phyloP scores from a whole-genome alignment of 2,329 filamentous ascomycete species.

The Aureobasidium leucospermi region DNA sequence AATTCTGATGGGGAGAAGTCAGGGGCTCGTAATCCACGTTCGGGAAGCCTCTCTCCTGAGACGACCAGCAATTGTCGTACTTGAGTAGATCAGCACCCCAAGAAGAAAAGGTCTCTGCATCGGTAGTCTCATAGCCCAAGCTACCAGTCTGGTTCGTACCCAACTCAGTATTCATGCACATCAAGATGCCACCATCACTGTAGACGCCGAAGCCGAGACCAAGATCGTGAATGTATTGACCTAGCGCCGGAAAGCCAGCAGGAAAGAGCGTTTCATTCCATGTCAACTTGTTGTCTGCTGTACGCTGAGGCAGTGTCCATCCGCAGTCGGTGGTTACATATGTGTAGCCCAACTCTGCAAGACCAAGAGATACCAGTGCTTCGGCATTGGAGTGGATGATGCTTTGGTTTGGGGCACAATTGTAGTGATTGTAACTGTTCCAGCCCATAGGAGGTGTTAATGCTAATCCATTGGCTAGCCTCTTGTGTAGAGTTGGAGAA shows the following conservation, averaged over 20 bases:
- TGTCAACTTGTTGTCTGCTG: constrained; percentile 39
- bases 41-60: constrained; percentile 44
- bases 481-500: neutral
- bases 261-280: constrained; percentile 47
- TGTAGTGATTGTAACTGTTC: constrained; percentile 54
- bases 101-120: constrained; percentile 33
- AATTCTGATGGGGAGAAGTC: constrained; percentile 36
- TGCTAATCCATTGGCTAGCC: constrained; percentile 13
- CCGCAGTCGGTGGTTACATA: constrained; percentile 54
- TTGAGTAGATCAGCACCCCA: constrained; percentile 37
- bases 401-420: constrained; percentile 42
- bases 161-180: constrained; percentile 17
- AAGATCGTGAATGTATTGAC: constrained; percentile 42
- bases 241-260: constrained; percentile 42
- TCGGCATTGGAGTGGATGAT: constrained; percentile 47
- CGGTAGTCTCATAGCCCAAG: constrained; percentile 33
- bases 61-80: constrained; percentile 49
- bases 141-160: constrained; percentile 16
- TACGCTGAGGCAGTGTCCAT: constrained; percentile 39
- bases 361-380: constrained; percentile 46
- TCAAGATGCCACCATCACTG: constrained; percentile 29
- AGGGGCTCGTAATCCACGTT: constrained; percentile 37
- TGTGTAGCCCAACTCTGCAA: constrained; percentile 47
- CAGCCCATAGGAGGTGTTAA: constrained; percentile 29
- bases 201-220: constrained; percentile 49